Evolutionary conservation across 2,329 filamentous ascomycete species (phyloP).

Genomic region (Fusarium nelsonii): DNA sequence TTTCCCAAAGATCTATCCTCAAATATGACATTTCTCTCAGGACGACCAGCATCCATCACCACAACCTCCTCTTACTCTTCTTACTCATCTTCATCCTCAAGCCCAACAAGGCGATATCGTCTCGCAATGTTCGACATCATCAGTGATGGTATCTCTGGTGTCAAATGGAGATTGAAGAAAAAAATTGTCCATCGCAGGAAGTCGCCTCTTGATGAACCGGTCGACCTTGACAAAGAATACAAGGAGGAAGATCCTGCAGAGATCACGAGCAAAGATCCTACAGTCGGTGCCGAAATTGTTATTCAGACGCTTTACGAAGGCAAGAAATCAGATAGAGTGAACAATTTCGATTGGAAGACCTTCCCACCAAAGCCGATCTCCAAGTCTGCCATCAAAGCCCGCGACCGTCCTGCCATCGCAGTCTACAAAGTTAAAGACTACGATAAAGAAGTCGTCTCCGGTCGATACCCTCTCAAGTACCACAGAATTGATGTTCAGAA

Average conservation of each 20-base stretch:
- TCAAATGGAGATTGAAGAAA: constrained; percentile 51
- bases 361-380: constrained; percentile 59
- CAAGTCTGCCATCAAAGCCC: constrained; percentile 52
- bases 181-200: constrained; percentile 46
- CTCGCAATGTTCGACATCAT: constrained; percentile 29
- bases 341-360: constrained; percentile 55
- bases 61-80: not conserved
- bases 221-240: constrained; percentile 36
- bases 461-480: constrained; percentile 55
- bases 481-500: constrained; percentile 60
- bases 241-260: constrained; percentile 25
- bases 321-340: constrained; percentile 34
- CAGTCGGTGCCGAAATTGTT: constrained; percentile 48
- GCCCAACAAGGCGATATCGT: not conserved
- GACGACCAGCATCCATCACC: not conserved
- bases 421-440: constrained; percentile 61
- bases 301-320: constrained; percentile 59
- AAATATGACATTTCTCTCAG: constrained; percentile 4
- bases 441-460: constrained; percentile 55
- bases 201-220: constrained; percentile 32
- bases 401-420: constrained; percentile 59
- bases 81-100: not conserved
- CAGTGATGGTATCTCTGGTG: constrained; percentile 45
- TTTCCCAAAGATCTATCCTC: not conserved
- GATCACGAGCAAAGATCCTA: constrained; percentile 41